Conservation (phyloP, 805 yeast genomes). For the Wickerhamomyces strasburgensis region DNA sequence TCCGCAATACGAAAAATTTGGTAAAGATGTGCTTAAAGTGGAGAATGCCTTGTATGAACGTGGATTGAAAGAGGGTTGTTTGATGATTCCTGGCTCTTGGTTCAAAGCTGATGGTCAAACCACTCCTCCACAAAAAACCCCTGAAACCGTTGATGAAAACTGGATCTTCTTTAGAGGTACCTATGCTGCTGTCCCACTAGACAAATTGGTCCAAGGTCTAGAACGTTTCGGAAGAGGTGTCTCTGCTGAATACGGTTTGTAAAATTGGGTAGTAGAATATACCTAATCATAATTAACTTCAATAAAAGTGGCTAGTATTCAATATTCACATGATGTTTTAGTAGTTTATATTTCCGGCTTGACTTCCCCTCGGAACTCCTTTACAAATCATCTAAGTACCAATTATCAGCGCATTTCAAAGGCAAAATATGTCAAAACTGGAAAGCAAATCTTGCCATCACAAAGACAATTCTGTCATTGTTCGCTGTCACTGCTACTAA, state of each 20-base stretch:
- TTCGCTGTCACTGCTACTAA: background rate
- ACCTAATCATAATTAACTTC: too few relatives aligned
- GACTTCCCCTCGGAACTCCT: too few relatives aligned
- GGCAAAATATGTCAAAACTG: too few relatives aligned
- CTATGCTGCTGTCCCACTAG: constrained; percentile 78
- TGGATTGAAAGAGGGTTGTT: constrained; percentile 53
- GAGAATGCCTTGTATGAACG: constrained; percentile 60
- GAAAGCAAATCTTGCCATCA: too few relatives aligned
- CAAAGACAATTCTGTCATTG: too few relatives aligned
- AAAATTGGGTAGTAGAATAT: too few relatives aligned
- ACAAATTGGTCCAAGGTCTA: constrained; percentile 53
- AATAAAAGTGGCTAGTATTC: too few relatives aligned
- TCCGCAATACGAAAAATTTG: constrained; percentile 61
- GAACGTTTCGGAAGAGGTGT: constrained; percentile 65
- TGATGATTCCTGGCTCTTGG: constrained; percentile 84
- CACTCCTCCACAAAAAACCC: constrained; percentile 47
- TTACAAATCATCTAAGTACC: too few relatives aligned
- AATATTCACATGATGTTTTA: too few relatives aligned
- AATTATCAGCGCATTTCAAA: too few relatives aligned
- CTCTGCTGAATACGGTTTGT: constrained; percentile 41
- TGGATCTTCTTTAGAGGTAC: constrained; percentile 80
- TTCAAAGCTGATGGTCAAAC: constrained; percentile 56
- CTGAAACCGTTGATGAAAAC: constrained; percentile 33
- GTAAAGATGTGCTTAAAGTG: constrained; percentile 55
- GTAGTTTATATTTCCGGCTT: too few relatives aligned